phyloP scores from a whole-genome alignment of 371 early-diverging fungal species.

The Rhizomucor miehei region DNA sequence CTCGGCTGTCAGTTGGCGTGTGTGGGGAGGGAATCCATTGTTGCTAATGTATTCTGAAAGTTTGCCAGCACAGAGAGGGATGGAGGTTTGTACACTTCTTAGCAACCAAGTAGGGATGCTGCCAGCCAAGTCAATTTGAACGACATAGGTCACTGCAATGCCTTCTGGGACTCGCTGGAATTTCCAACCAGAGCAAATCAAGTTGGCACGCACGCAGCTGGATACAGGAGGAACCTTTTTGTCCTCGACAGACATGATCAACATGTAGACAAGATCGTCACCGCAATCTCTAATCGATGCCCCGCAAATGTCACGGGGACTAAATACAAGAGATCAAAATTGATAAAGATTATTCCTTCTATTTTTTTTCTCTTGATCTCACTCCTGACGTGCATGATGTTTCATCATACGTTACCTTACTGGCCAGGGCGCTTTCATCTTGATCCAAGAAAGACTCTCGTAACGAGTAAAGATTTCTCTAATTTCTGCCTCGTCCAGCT shows the following conservation, averaged over 20 bases:
- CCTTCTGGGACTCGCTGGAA: slow-evolving; percentile 21
- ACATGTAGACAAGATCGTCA: slow-evolving; percentile 11
- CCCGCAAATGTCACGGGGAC: slow-evolving; percentile 16
- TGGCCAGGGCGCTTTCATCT: slow-evolving; percentile 13
- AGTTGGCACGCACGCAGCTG: slow-evolving; percentile 33
- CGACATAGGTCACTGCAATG: slow-evolving; percentile 31
- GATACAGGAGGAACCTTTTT: slow-evolving; percentile 21
- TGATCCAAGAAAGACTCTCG: slow-evolving; percentile 5
- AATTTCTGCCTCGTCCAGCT: slow-evolving; percentile 34
- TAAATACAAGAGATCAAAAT: slow-evolving; percentile 2
- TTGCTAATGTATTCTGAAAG: slow-evolving; percentile 28
- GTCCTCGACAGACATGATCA: slow-evolving; percentile 37
- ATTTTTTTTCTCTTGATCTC: too few relatives aligned
- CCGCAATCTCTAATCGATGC: slow-evolving; percentile 7
- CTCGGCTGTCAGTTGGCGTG: slow-evolving; percentile 12
- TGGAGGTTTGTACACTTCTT: slow-evolving; percentile 27
- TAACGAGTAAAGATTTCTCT: slow-evolving; percentile 19
- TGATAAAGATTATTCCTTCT: too few relatives aligned
- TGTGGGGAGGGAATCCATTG: slow-evolving; percentile 30
- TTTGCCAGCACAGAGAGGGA: slow-evolving; percentile 38
- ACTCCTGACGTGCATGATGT: too few relatives aligned
- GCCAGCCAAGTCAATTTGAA: slow-evolving; percentile 42
- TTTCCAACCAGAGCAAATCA: slow-evolving; percentile 46
- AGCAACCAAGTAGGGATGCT: slow-evolving; percentile 34
- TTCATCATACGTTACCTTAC: slow-evolving; percentile 19